Base-by-base conservation (phyloP, 257 asterid genomes). In the Nicotiana noctiflora region DNA sequence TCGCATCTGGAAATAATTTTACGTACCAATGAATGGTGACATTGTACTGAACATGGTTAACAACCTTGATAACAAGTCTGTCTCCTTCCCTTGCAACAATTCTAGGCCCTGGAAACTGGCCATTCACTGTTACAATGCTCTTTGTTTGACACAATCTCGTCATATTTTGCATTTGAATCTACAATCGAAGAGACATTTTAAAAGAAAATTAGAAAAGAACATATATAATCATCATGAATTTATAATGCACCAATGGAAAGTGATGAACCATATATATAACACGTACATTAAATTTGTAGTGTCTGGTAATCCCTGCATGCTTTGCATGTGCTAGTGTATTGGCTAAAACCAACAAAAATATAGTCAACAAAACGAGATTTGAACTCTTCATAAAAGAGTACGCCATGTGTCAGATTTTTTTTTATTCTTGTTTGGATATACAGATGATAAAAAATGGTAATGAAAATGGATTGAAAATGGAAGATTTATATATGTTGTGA, bases 21-120 rank as follows among this genome's bases (percentile, higher is more conserved):
- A 14, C 78, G 11, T 87, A 89, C 94, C 93, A 91, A 81, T 91
- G 96, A 79, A 91, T 59, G 3, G 93, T 68, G 81, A 90, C 85
- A 82, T 89, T 91, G 90, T 90, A 82, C 66, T 78, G 76, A 14
- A 89, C 94, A 84, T 86, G 88, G 84, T 91, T 91, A 19, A 89
- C 89, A 70, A 91, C 90, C 80, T 87, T 90, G 18, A 91, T 81
- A 14, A 86, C 17, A 70, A 91, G 86, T 29, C 88, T 84, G 80
- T 91, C 96, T 40, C 96, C 96, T 88, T 91, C 94, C 77, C 92
- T 86, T 57, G 92, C 94, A 11, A 85, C 84, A 80, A 91, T 85
- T 44, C 88, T 81, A 29, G 96, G 94, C 76, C 94, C 96, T 18
- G 93, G 96, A 84, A 90, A 84, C 62, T 88, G 88, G 46, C 94